A percentile compares a stretch with the other conserved stretches of the same genome.
Conservation (phyloP, 257 asterid genomes). For the Eustoma russellianum region DNA sequence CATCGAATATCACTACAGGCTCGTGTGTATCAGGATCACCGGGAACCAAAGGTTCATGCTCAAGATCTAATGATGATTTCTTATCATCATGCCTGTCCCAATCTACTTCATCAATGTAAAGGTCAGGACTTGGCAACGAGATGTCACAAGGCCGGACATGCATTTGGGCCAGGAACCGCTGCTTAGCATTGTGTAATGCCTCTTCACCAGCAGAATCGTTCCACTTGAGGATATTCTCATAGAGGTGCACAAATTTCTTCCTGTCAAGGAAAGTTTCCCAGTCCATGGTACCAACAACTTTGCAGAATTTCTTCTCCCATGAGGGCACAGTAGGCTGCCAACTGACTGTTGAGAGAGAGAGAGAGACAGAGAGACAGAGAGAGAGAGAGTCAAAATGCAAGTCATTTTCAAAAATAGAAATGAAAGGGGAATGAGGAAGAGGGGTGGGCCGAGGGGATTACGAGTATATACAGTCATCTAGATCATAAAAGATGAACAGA, state of each 20-base stretch:
- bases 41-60: constrained; percentile 11
- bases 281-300: constrained; percentile 47
- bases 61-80: constrained; percentile 32
- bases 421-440: neutral
- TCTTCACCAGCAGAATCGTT: constrained; percentile 71
- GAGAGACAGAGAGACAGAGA: no score
- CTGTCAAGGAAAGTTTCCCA: constrained; percentile 52
- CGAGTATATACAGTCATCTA: no score
- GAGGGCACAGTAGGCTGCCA: constrained; percentile 56
- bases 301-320: constrained; percentile 77
- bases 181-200: constrained; percentile 55
- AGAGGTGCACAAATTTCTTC: constrained; percentile 45
- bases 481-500: neutral
- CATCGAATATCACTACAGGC: constrained; percentile 51
- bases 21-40: constrained; percentile 24
- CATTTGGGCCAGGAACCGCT: constrained; percentile 50
- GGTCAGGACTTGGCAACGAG: constrained; percentile 46
- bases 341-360: no score
- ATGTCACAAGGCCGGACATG: constrained; percentile 40
- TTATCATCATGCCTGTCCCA: constrained; percentile 40
- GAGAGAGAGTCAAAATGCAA: neutral
- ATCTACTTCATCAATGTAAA: constrained; percentile 51
- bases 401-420: neutral
- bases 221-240: constrained; percentile 52
- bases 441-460: no score